phyloP scores from a whole-genome alignment of 2,329 filamentous ascomycete species.

The Aspergillus sp. region DNA sequence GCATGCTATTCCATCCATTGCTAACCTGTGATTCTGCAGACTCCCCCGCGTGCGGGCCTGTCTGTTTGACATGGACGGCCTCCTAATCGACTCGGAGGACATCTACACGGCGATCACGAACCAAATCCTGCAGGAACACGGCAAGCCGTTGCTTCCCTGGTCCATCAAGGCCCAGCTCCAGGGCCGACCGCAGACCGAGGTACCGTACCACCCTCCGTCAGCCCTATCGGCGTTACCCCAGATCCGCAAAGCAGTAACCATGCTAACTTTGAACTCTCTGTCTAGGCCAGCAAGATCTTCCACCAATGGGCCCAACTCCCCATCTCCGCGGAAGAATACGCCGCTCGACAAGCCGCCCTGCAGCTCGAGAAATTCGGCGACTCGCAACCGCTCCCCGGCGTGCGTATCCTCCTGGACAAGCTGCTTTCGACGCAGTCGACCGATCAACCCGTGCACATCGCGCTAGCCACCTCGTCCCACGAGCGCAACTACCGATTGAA shows the following conservation, averaged over 20 bases:
- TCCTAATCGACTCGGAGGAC: constrained; percentile 92
- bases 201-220: constrained; percentile 22
- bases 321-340: constrained; percentile 69
- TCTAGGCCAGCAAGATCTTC: constrained; percentile 61
- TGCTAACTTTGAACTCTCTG: neutral
- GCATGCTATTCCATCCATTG: neutral
- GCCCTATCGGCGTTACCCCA: neutral
- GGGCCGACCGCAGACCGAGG: constrained; percentile 61
- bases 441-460: constrained; percentile 65
- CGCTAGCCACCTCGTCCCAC: constrained; percentile 80
- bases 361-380: constrained; percentile 72
- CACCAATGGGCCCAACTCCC: constrained; percentile 84
- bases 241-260: neutral
- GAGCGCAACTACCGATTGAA: constrained; percentile 73
- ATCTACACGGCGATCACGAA: constrained; percentile 83
- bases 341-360: constrained; percentile 57
- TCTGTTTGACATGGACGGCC: constrained; percentile 98
- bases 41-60: constrained; percentile 83
- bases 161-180: constrained; percentile 86
- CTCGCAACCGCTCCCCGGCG: constrained; percentile 76
- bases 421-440: constrained; percentile 35
- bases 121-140: constrained; percentile 72
- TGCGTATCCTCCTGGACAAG: constrained; percentile 62
- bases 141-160: constrained; percentile 79
- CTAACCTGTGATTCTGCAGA: constrained; percentile 40